Percentiles rank a stretch among this genome's conserved stretches.
phyloP scores from a whole-genome alignment of 768 basidiomycete genomes.

The Boletus coccyginus region DNA sequence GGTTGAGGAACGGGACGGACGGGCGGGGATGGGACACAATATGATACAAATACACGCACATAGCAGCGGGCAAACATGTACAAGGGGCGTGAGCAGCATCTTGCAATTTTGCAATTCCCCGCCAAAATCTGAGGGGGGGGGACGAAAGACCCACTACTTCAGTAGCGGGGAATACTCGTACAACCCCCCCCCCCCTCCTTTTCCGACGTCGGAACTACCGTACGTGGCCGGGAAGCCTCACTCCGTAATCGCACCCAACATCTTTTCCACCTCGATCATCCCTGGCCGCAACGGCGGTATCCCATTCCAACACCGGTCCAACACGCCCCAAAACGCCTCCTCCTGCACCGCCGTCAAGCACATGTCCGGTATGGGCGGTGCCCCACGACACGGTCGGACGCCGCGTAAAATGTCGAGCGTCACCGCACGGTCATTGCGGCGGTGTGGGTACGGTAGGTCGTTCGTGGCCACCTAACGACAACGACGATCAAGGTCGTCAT shows the following conservation, averaged over 20 bases:
- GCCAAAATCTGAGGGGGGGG: no score
- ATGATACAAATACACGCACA: no score
- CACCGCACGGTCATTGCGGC: constrained; percentile 55
- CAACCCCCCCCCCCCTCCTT: neutral
- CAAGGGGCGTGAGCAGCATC: no score
- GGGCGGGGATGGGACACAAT: no score
- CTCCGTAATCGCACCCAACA: constrained; percentile 10
- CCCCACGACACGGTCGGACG: constrained; percentile 42
- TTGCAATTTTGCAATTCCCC: no score
- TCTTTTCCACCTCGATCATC: constrained; percentile 38
- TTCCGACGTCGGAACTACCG: no score
- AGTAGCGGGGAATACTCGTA: neutral
- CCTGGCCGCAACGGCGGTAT: constrained; percentile 38
- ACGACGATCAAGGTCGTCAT: no score
- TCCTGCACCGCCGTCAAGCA: constrained; percentile 18
- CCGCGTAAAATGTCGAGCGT: constrained; percentile 54
- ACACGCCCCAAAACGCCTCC: constrained; percentile 41
- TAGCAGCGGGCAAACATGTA: no score
- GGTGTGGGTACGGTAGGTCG: constrained; percentile 49
- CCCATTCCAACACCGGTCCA: constrained; percentile 47
- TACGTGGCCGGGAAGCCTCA: neutral
- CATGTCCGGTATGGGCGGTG: constrained; percentile 19
- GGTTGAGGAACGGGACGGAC: no score
- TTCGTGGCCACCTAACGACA: constrained; percentile 46
- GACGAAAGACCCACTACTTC: no score